Evolutionary conservation across 768 basidiomycete species (phyloP), one percentile per base, ranked within the genome.

Genomic region (Aureoboletus auriporus): DNA sequence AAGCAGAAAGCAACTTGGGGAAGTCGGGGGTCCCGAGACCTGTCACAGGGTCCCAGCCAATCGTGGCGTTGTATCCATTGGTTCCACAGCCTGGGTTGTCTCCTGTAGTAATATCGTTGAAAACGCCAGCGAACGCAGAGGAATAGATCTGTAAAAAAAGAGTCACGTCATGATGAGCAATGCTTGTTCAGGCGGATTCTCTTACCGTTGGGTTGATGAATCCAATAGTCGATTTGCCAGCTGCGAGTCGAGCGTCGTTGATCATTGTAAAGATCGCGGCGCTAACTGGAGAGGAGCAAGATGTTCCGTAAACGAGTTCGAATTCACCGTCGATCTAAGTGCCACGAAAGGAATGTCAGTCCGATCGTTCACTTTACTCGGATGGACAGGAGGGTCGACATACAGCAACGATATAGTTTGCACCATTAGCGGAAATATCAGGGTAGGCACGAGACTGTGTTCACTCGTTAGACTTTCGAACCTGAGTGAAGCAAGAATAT

Each of bases 151-250:
- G 28, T 14, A 12, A 23, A 13, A 3, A 3, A 27, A 29, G 29
- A 36, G 31, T 16, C 11, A 11, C n/a, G 16, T 49, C 39, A 39
- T 4, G 23, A 31, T 35, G 10, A 36, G 3, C 5, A 27, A 29
- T 26, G n/a, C n/a, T 45, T 26, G 12, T 14, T 17, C 14, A 12
- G 69, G 5, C 31, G 8, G 64, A 66, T 14, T 64, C 64, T 48
- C 76, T 75, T 11, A 75, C 70, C 17, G 67, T 57, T 39, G 75
- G 75, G 57, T 76, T 76, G 54, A 76, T 73, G 55, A 76, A 63
- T 12, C 67, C 69, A 6, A 71, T 56, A 3, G 70, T 59, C 7
- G 27, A 41, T 52, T 69, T 69, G 12, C 58, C 56, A 11, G 36
- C 41, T 5, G 54, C 59, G 31, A 71, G 45, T 10, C 67, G 60